A percentile compares a stretch with the other conserved stretches of the same genome.
Conservation (phyloP, 768 basidiomycete species). For the Lactarius tabidus region DNA sequence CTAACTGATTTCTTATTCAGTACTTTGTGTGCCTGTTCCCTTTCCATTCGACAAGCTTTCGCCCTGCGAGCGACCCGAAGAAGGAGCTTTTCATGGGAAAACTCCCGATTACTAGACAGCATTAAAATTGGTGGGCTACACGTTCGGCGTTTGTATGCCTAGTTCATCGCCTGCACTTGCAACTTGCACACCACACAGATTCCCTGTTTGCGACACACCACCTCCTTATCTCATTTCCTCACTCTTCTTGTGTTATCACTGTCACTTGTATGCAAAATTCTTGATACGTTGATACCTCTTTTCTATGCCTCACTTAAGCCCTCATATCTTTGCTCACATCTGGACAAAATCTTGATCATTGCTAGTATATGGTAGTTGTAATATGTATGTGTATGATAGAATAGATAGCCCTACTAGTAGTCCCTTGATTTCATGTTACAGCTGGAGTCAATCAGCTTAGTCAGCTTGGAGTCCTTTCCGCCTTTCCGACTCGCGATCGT, state of each 20-base stretch:
- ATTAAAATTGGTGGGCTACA: not conserved
- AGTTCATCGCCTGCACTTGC: not conserved
- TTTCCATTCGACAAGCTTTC: not conserved
- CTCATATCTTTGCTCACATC: not conserved
- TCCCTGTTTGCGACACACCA: not conserved
- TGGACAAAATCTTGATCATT: not conserved
- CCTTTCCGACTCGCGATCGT: not conserved
- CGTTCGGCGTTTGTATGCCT: not conserved
- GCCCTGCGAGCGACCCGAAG: not conserved
- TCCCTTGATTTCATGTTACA: no score
- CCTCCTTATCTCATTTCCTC: not conserved
- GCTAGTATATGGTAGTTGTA: not conserved
- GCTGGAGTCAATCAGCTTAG: not conserved
- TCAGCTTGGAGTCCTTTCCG: not conserved
- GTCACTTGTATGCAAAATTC: not conserved
- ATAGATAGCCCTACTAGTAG: no score
- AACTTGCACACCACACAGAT: slow-evolving; percentile 2
- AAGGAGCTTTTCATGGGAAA: slow-evolving; percentile 11
- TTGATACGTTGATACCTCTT: not conserved
- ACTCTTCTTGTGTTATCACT: not conserved
- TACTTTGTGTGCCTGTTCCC: slow-evolving; percentile 13
- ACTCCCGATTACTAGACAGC: not conserved
- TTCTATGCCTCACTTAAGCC: not conserved
- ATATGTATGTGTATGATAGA: not conserved
- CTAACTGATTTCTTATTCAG: not conserved